A percentile compares a stretch with the other conserved stretches of the same genome.
Evolutionary conservation across 371 early-diverging fungal species (phyloP).

Genomic region (Actinomortierella wolfii): DNA sequence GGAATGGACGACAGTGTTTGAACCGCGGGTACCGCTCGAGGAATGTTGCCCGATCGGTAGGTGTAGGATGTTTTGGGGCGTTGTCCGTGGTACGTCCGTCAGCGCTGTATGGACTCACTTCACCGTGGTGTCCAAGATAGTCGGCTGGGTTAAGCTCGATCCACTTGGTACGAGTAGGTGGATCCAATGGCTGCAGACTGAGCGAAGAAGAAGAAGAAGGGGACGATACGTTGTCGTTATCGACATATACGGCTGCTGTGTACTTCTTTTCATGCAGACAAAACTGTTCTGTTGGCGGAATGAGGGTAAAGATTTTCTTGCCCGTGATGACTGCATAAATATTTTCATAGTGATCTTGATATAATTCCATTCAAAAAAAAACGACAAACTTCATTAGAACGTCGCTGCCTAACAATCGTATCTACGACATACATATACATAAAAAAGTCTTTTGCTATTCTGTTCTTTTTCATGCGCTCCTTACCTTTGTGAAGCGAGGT

Average conservation of each 20-base stretch:
- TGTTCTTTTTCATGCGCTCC: too few species aligned
- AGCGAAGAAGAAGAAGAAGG: slow-evolving; percentile 12
- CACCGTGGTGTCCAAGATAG: slow-evolving; percentile 20
- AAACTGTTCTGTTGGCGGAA: slow-evolving; percentile 73
- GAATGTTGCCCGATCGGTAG: slow-evolving; percentile 18
- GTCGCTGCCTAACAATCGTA: neutral
- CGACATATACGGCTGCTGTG: slow-evolving; percentile 58
- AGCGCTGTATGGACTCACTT: neutral
- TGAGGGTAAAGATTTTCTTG: slow-evolving; percentile 70
- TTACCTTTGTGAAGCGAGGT: slow-evolving; percentile 73
- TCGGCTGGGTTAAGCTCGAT: slow-evolving; percentile 66
- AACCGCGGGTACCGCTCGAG: slow-evolving; percentile 56
- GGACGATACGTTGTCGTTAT: slow-evolving; percentile 14
- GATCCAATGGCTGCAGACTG: slow-evolving; percentile 49
- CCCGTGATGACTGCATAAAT: slow-evolving; percentile 77
- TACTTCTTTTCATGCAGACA: slow-evolving; percentile 65
- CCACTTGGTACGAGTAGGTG: slow-evolving; percentile 60
- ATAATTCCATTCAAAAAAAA: neutral
- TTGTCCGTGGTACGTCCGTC: neutral
- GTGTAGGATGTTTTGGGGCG: too few species aligned
- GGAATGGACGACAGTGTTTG: slow-evolving; percentile 56
- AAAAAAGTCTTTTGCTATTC: too few species aligned
- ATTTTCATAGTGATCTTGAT: slow-evolving; percentile 76
- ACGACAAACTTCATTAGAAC: neutral
- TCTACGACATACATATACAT: too few species aligned